Base-by-base conservation (phyloP, 2,329 filamentous ascomycete genomes). In the Ceratocystis ficicola region DNA sequence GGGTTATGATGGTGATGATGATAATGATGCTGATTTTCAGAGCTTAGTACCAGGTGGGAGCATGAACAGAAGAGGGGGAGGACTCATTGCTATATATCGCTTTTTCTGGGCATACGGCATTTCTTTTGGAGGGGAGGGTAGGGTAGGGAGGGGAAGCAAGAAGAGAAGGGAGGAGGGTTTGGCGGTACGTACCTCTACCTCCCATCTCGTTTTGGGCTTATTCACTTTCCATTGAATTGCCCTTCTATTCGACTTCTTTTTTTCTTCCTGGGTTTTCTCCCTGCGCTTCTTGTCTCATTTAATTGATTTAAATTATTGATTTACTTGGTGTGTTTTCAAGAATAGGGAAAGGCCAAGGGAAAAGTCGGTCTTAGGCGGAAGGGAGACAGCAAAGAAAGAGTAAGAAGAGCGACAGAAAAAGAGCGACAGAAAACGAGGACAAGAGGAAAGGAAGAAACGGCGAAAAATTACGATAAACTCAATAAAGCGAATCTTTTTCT, bases 71-170 rank as follows among this genome's bases (percentile, higher is more conserved):
- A 20, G 30, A 65, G 55, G 32, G 46, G 46, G 36, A 62, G 44
- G 41, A 57, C 30, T 20, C 32, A 59, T 64, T 48, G 28, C 61
- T 63, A 63, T 63, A 63, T 63, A 63, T 20, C 25, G 44, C 12
- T 59, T 32, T 59, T 59, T 8, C 32, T 41, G 36, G 55, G 55
- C 12, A 59, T 6, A 17, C 52, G 52, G 52, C 25, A 10, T 57
- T 57, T 57, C 17, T 57, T 32, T 32, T 32, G 25, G 52, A 36
- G 25, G 52, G 15, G 28, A 17, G 28, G 25, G 25, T 28, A 17
- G 55, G 28, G 55, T 7, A 32, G 30, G 30, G 30, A 28, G 50
- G 50, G 20, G 50, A 20, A 20, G 50, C 48, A 50, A 25, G 6
- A 25, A 52, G 59, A 66, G 20, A 44, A 32, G 59, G 32, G 30